Evolutionary conservation across 2,329 filamentous ascomycete genomes (phyloP), one percentile per base, ranked within the genome.

Genomic region (Colletotrichum eremochloae): DNA sequence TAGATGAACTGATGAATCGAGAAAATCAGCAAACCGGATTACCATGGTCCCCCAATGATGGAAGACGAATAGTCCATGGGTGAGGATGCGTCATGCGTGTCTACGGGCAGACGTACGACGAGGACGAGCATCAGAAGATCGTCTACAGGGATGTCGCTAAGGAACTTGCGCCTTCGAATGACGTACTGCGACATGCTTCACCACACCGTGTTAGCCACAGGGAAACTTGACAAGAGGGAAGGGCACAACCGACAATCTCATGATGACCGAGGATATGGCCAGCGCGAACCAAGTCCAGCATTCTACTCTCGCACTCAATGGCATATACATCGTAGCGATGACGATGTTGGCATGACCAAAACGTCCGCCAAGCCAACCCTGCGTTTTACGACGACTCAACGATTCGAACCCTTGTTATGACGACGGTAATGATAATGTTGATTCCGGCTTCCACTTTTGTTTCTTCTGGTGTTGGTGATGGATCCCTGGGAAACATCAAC

Each of bases 141-240:
- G 29, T 73, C 71, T 11, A 53, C n/a, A 5, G 71, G 68, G 1
- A 73, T 60, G 1, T 73, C 24, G 9, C 58, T 53, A 33, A 73
- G 46, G 40, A 73, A 73, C 2, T 71, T 67, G 24, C 58, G 71
- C 24, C 52, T 63, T 12, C 71, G 63, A 29, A 67, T 48, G 24
- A 71, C 33, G 12, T 73, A 73, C 44, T 73, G 71, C 1, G 71
- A 73, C 20, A 50, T 29, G 31, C 71, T 71, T 42, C 9, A 24
- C 24, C 5, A 6, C 12, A 6, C 12, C 14, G 24, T 42, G 42
- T 69, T 40, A 70, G 70, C 38, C 9, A 29, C 46, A 24, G 38
- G 44, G 15, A 14, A 20, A 3, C 42, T 29, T 0, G 31, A 24
- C 29, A 12, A 18, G 9, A 14, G 4, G 3, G 29, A 50, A 24